Evolutionary conservation across 495 filamentous ascomycete genomes (phyloP).

Genomic region (Penicillium coffeae): DNA sequence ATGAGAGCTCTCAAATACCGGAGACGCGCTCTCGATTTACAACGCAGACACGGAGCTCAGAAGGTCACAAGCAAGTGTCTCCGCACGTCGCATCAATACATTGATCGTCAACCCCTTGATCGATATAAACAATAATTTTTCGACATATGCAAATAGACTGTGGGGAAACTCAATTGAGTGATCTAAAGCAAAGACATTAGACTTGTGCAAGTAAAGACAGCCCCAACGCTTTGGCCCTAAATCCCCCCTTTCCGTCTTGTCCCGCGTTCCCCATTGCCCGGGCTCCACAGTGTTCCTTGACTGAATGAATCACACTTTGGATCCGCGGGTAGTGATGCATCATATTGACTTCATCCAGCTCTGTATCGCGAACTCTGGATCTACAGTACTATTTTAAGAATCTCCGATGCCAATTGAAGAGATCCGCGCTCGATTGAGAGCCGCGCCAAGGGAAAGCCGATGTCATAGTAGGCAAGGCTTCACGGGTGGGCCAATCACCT

Average conservation of each 20-base stretch:
- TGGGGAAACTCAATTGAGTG: no score
- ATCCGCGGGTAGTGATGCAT: background rate
- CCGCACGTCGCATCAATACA: conserved; percentile 9
- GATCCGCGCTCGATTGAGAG: background rate
- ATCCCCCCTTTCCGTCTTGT: conserved; percentile 21
- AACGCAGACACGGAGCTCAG: conserved; percentile 17
- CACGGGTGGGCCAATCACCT: conserved; percentile 21
- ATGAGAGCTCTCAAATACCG: background rate
- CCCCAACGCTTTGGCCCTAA: background rate
- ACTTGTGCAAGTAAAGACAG: no score
- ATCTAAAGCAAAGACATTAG: no score
- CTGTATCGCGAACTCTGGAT: background rate
- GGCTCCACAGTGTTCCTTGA: conserved; percentile 21
- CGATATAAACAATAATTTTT: no score
- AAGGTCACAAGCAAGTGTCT: conserved; percentile 8
- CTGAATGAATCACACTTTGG: conserved; percentile 25
- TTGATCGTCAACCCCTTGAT: background rate
- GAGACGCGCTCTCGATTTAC: conserved; percentile 17
- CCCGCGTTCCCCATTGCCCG: conserved; percentile 21
- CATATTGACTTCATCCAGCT: background rate
- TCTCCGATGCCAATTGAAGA: background rate
- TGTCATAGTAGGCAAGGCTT: conserved; percentile 24
- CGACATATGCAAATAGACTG: no score
- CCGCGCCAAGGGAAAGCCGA: conserved; percentile 1
- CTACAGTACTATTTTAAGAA: background rate